A percentile compares a stretch with the other conserved stretches of the same genome.
Conservation (phyloP, 2,329 filamentous ascomycete genomes). For the Cryphonectria radicalis region DNA sequence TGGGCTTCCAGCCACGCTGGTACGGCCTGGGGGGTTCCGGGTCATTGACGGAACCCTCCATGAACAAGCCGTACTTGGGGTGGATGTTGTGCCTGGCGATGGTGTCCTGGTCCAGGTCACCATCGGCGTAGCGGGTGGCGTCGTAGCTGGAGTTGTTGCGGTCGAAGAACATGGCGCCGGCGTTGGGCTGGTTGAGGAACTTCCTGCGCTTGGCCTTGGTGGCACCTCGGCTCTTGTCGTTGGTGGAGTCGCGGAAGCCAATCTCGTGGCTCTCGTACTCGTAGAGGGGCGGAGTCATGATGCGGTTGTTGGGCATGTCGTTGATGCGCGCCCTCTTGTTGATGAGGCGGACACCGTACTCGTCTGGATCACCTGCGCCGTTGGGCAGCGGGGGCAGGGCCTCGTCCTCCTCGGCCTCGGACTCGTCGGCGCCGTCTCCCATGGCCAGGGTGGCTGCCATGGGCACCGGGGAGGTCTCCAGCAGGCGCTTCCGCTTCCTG, state of each 20-base stretch:
- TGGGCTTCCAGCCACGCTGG: constrained; percentile 51
- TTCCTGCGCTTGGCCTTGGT: constrained; percentile 57
- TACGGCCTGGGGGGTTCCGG: constrained; percentile 45
- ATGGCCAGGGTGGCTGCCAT: background rate
- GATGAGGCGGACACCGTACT: constrained; percentile 55
- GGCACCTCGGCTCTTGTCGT: constrained; percentile 58
- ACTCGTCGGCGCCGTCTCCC: constrained; percentile 19
- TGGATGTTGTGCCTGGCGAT: constrained; percentile 57
- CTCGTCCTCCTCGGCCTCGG: constrained; percentile 27
- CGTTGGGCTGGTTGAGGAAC: constrained; percentile 58
- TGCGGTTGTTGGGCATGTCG: constrained; percentile 52
- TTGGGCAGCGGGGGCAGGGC: constrained; percentile 39
- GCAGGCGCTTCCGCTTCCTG: constrained; percentile 24
- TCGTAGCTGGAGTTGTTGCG: constrained; percentile 59
- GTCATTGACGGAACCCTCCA: constrained; percentile 53
- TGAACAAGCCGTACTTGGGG: constrained; percentile 57
- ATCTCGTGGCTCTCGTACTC: constrained; percentile 59
- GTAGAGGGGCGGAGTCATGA: constrained; percentile 55
- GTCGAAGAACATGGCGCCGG: constrained; percentile 58
- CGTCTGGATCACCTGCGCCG: constrained; percentile 53
- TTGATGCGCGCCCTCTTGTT: constrained; percentile 44
- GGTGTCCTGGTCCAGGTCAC: constrained; percentile 55
- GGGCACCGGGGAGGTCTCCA: constrained; percentile 6
- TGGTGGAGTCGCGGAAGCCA: constrained; percentile 62
- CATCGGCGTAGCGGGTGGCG: constrained; percentile 50